Evolutionary conservation across 805 yeast genomes (phyloP), one percentile per base, ranked within the genome.

Genomic region (Lipomyces mesembrius): DNA sequence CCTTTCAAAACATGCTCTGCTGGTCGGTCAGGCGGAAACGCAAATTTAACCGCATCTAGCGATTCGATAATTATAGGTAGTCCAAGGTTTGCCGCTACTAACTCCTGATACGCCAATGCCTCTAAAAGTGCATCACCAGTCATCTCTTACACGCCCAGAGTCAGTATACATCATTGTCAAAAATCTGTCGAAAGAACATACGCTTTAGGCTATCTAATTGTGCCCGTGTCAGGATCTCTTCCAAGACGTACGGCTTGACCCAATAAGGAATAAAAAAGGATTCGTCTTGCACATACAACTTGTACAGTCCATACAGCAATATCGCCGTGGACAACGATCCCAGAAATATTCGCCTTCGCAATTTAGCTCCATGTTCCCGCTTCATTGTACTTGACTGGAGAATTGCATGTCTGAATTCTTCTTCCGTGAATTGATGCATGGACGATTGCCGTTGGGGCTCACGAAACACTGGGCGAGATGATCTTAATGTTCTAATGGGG

Each of bases 261-360:
- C 65, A 65, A 22, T 58, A 60, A 14, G 71, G 72, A 52, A 69
- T 11, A 22, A 69, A 69, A 4, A 64, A 51, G 1, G 59, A 11
- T 46, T 69, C 61, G 22, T 69, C 53, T 12, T 37, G 51, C 29
- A 34, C 59, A 46, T 61, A 58, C 27, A 69, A 34, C 56, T 53
- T 56, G 57, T 69, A 68, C 1, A 46, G 57, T 11, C 67, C 60
- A 32, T 68, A 66, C 7, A 86, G 59, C 75, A 81, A 8, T 4
- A 65, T 32, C 9, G 60, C 56, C 14, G 59, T 7, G 1, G 53
- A 20, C 20, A 62, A 17, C 22, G 49, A 12, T 17, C 49, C 49
- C 49, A 43, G 49, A 43, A 43, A 43, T 43, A 43, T 17, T 43
- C 49, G 49, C 25, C 49, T 43, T 17, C 49, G 49, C 20, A 43